Base-by-base conservation (phyloP, 805 yeast genomes). In the Huiozyma sinensis region DNA sequence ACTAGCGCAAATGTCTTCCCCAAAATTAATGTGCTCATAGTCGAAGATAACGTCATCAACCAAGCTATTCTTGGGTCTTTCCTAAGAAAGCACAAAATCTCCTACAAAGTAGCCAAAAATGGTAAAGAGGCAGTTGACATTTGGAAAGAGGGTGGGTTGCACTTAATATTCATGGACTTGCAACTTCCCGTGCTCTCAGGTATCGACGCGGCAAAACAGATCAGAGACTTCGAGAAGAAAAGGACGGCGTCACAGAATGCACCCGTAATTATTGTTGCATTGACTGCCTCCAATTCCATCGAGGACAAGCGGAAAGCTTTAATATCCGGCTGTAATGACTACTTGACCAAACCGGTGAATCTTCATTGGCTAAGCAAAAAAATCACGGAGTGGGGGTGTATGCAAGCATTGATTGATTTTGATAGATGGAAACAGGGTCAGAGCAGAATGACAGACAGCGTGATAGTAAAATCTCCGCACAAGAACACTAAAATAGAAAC, bases 371-470 rank as follows among this genome's bases (percentile, higher is more conserved):
- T 92, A 39, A 85, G 88, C 55, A 86, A 85, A 57, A 92, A 92
- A 64, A 84, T 92, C 42, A 83, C 88, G 0, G 97, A 90, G 63
- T 92, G 97, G 97, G 97, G 98, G 0, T 90, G 97, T 63, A 90
- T 90, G 97, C 98, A 90, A 65, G 97, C 97, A 0, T 67, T 90
- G 41, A 89, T 90, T 60, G 95, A 90, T 64, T 90, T 83, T 62
- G 96, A 92, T 60, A 90, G 94, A 34, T 92, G 97, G 94, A 78
- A 75, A 52, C 68, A 69, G 34, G 70, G 70, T 7, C 68, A 66
- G 44, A 58, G 63, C 36, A 63, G 68, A 54, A 64, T 65, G 68
- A 64, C 71, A 0, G 67, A 65, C 38, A 64, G 51, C 36, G 53
- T 55, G 12, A 31, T 38, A 12, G 28, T 38, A 4, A 43, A 45